Conservation (phyloP, 495 filamentous ascomycete genomes). For the Neurospora sp. region DNA sequence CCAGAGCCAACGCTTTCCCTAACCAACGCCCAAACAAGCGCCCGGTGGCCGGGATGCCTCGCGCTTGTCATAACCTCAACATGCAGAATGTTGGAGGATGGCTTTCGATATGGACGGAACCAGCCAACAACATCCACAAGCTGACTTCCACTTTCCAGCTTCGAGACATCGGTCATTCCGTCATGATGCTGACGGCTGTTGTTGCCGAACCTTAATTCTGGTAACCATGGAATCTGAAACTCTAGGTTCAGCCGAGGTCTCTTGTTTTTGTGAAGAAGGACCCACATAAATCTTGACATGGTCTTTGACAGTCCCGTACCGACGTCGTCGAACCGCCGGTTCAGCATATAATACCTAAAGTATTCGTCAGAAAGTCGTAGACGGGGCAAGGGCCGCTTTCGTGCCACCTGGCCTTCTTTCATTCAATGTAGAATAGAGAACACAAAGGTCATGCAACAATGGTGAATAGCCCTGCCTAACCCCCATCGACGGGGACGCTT, state of each 20-base stretch:
- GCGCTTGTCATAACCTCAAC: neutral
- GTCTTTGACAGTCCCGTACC: neutral
- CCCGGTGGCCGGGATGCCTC: neutral
- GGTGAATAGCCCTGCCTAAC: no score
- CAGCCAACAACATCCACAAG: neutral
- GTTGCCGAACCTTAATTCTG: neutral
- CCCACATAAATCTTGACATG: neutral
- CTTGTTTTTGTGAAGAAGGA: no score
- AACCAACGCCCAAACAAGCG: neutral
- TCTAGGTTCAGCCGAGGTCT: neutral
- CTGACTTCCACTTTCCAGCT: neutral
- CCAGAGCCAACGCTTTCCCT: neutral
- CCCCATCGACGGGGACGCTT: neutral
- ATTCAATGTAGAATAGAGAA: neutral
- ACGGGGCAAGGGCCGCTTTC: neutral
- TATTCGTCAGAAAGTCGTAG: neutral
- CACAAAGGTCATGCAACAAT: neutral
- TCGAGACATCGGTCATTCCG: neutral
- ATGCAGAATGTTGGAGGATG: neutral
- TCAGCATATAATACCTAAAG: neutral
- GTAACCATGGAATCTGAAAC: neutral
- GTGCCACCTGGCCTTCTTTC: neutral
- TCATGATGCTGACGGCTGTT: neutral
- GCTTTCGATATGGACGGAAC: neutral
- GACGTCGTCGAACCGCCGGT: neutral